Base-by-base conservation (phyloP, 108 stramenopile species). In the Mediolabrus comicus region DNA sequence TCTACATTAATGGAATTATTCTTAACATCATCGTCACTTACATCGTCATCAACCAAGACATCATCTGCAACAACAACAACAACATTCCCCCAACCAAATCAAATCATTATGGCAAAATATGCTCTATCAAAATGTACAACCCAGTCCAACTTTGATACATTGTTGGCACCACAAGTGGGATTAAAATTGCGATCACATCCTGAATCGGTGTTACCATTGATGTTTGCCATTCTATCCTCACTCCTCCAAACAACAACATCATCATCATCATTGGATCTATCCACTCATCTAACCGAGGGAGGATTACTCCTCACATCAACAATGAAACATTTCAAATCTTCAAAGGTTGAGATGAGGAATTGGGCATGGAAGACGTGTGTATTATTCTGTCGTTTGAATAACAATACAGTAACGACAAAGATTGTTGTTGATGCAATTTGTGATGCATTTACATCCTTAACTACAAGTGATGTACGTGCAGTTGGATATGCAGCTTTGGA, bases 401-500 rank as follows among this genome's bases (percentile, higher is more conserved):
- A n/a, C 3, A 19, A 28, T 4, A 24, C 14, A 12, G 38, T 17
- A 12, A 32, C 54, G 2, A 65, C 54, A 6, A 39, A 28, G 29
- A 26, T 27, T 16, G 70, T 80, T 2, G 57, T 53, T 0, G 64
- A 65, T 25, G 39, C 70, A 0, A 3, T 77, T 10, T 62, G 64
- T 25, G 75, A 76, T 29, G 70, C 69, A 31, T 54, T 77, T 43
- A 49, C 24, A 16, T 14, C 46, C n/a, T 32, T 75, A 39, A 70
- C 79, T n/a, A 75, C 74, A 0, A 31, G 61, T 52, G 84, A 84
- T 4, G 54, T 75, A 34, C 72, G 84, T 24, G 41, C 57, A 13
- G 77, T 68, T 39, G 84, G 64, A 4, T 84, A 84, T 67, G 55
- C 41, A 14, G 75, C 71, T 0, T 63, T 84, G 54, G 77, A 70